phyloP scores from a whole-genome alignment of 1,284 basidiomycete species.

The Cerrena zonata region DNA sequence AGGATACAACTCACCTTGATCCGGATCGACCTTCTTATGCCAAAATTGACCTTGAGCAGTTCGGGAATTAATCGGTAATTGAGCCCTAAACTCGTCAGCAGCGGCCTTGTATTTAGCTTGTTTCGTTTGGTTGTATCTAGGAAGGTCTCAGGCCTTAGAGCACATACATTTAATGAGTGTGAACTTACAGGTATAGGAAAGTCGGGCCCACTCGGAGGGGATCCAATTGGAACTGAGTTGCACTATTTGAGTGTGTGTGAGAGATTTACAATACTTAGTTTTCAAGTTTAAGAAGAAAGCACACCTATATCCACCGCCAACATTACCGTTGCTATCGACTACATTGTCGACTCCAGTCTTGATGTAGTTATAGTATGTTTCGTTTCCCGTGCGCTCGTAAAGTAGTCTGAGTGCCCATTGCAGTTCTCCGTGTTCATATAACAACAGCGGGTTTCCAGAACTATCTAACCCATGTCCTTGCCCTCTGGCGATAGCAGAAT shows the following conservation, averaged over 20 bases:
- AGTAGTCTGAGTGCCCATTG: constrained; percentile 12
- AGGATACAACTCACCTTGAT: constrained; percentile 33
- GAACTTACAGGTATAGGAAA: constrained; percentile 9
- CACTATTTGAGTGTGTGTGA: not conserved
- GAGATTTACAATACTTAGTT: not conserved
- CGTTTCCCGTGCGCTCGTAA: constrained; percentile 10
- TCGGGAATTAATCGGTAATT: constrained; percentile 8
- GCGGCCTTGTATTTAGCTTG: constrained; percentile 10
- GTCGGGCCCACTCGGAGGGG: constrained; percentile 9
- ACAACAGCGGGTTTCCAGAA: constrained; percentile 7
- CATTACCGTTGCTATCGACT: constrained; percentile 7
- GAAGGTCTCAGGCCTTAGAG: not conserved
- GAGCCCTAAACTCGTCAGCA: constrained; percentile 8
- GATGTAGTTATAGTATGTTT: constrained; percentile 11
- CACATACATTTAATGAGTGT: not conserved
- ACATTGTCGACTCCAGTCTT: constrained; percentile 11
- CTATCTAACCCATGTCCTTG: constrained; percentile 12
- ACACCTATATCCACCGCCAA: constrained; percentile 11
- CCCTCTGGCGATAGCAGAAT: constrained; percentile 14
- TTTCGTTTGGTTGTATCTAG: constrained; percentile 7
- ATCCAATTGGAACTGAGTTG: constrained; percentile 11
- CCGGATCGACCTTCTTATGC: constrained; percentile 33
- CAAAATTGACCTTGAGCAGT: constrained; percentile 13
- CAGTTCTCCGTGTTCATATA: constrained; percentile 15
- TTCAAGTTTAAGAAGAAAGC: not conserved